A percentile compares a stretch with the other conserved stretches of the same genome.
Conservation (phyloP, 805 yeast species). For the Lipomyces kockii region DNA sequence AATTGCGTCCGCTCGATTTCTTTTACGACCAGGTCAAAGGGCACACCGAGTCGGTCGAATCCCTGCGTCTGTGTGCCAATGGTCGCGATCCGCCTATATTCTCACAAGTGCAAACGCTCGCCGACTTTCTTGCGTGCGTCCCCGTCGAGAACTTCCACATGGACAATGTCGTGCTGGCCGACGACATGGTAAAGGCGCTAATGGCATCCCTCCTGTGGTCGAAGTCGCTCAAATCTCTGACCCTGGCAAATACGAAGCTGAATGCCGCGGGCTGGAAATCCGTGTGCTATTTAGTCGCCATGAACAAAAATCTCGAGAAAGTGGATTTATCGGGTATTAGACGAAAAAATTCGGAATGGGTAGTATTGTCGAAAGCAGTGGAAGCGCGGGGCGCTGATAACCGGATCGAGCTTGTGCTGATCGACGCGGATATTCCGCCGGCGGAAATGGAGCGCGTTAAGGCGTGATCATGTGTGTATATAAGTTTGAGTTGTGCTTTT, state of each 20-base stretch:
- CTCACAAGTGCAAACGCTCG: slow-evolving; percentile 28
- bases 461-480: not conserved
- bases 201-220: slow-evolving; percentile 18
- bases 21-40: slow-evolving; percentile 23
- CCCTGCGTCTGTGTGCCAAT: slow-evolving; percentile 6
- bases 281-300: slow-evolving; percentile 31
- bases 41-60: slow-evolving; percentile 16
- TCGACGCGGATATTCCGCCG: slow-evolving; percentile 14
- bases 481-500: not conserved
- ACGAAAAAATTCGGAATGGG: slow-evolving; percentile 30
- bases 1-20: slow-evolving; percentile 21
- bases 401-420: slow-evolving; percentile 13
- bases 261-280: slow-evolving; percentile 24
- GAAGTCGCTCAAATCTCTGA: slow-evolving; percentile 9
- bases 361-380: slow-evolving; percentile 20
- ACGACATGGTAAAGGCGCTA: slow-evolving; percentile 19
- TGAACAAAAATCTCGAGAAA: slow-evolving; percentile 17
- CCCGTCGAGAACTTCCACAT: slow-evolving; percentile 19
- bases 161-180: slow-evolving; percentile 15
- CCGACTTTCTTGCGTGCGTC: slow-evolving; percentile 31
- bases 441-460: slow-evolving; percentile 3
- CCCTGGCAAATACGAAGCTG: slow-evolving; percentile 12
- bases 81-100: slow-evolving; percentile 10
- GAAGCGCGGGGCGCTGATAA: slow-evolving; percentile 11
- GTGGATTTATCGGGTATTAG: slow-evolving; percentile 22